phyloP scores from a whole-genome alignment of 352 stramenopile species.

The Aphanomyces euteiches region DNA sequence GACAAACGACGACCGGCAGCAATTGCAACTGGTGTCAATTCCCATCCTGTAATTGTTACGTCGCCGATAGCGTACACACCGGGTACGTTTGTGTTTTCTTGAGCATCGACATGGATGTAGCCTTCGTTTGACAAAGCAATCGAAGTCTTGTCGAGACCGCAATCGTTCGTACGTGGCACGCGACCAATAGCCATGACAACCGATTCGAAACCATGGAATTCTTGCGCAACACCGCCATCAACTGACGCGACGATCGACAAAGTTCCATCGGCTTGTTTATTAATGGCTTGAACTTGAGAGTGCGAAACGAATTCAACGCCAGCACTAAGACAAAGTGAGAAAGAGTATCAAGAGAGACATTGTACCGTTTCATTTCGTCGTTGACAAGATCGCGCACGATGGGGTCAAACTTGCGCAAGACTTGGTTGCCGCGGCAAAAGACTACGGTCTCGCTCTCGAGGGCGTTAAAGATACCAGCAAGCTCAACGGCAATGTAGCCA shows the following conservation, averaged over 20 bases:
- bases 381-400: constrained; percentile 80
- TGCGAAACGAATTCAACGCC: constrained; percentile 64
- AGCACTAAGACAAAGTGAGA: neutral
- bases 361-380: constrained; percentile 61
- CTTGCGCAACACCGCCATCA: constrained; percentile 48
- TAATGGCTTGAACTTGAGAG: constrained; percentile 62
- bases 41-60: constrained; percentile 80
- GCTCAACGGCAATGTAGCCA: constrained; percentile 97
- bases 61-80: constrained; percentile 91
- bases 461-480: constrained; percentile 93
- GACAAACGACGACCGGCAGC: constrained; percentile 84
- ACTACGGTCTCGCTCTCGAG: constrained; percentile 90
- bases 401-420: constrained; percentile 87
- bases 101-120: constrained; percentile 89
- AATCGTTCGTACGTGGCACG: constrained; percentile 73
- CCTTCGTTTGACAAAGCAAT: constrained; percentile 68
- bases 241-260: constrained; percentile 60
- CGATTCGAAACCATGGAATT: constrained; percentile 48
- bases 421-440: constrained; percentile 84
- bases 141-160: constrained; percentile 78
- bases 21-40: constrained; percentile 88
- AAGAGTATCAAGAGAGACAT: neutral
- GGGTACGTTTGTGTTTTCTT: constrained; percentile 85
- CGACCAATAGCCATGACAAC: constrained; percentile 82
- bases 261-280: constrained; percentile 81